These are phyloP conservation scores for Leishmania major DNA, from an alignment of 208 protist genomes.

Conservation along the genomic window DNA sequence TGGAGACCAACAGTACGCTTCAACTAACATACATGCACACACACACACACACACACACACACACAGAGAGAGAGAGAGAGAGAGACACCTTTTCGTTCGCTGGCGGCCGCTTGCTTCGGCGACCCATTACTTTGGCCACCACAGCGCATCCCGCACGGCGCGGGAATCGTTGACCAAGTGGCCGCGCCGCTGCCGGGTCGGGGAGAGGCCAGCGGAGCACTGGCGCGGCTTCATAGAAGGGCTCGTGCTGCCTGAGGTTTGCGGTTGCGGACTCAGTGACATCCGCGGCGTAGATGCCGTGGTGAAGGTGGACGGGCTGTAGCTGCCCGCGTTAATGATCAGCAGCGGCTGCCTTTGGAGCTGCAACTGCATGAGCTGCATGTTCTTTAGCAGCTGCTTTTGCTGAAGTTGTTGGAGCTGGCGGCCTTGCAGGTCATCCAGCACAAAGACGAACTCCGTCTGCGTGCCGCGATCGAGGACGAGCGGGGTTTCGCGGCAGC, in stretches of 20 bases:
- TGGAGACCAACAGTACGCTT: neutral
- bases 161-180: constrained; percentile 16
- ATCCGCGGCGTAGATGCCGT: constrained; percentile 7
- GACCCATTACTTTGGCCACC: constrained; percentile 5
- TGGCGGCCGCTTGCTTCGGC: neutral
- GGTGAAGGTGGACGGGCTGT: neutral
- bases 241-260: neutral
- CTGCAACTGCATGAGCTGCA: constrained; percentile 2
- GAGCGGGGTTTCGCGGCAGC: neutral
- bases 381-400: constrained; percentile 7
- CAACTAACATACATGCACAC: neutral
- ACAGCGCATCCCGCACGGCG: constrained; percentile 15
- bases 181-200: constrained; percentile 7
- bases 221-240: neutral
- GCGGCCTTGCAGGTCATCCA: constrained; percentile 16
- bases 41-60: neutral
- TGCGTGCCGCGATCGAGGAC: constrained; percentile 9
- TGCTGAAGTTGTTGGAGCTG: constrained; percentile 19
- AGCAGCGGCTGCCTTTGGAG: constrained; percentile 8
- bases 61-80: too few relatives aligned
- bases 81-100: neutral
- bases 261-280: neutral
- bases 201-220: constrained; percentile 10
- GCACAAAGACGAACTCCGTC: constrained; percentile 31
- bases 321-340: constrained; percentile 11